These are phyloP conservation scores for Solanum clarkiae DNA, from an alignment of 257 asterid species.

Conservation along the genomic window DNA sequence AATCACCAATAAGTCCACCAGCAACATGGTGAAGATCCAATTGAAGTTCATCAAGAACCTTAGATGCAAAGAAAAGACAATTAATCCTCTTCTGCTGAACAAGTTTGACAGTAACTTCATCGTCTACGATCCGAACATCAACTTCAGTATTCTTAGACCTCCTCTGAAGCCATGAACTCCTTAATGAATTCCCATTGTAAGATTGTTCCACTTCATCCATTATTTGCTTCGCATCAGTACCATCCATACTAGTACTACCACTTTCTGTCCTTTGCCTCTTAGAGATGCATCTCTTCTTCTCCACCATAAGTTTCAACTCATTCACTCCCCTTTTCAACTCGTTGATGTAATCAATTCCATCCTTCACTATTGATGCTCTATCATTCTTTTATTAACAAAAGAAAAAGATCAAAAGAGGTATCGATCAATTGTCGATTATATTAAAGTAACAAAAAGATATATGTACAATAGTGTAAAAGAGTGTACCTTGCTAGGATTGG, in stretches of 20 bases:
- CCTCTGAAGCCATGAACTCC: constrained; percentile 91
- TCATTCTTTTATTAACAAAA: constrained; percentile 22
- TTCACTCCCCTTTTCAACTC: constrained; percentile 53
- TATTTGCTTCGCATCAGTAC: constrained; percentile 15
- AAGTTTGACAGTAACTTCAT: constrained; percentile 76
- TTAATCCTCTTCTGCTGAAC: constrained; percentile 86
- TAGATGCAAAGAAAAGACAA: constrained; percentile 59
- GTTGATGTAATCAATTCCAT: constrained; percentile 46
- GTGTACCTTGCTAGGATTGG: constrained; percentile 68
- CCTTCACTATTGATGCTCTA: constrained; percentile 50
- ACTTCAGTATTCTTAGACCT: constrained; percentile 73
- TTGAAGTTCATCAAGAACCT: constrained; percentile 73
- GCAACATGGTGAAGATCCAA: constrained; percentile 88
- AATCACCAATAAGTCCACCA: constrained; percentile 85
- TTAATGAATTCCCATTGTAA: constrained; percentile 28
- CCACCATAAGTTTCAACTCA: constrained; percentile 42
- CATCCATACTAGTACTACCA: constrained; percentile 1
- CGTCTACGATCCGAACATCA: constrained; percentile 68
- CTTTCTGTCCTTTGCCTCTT: constrained; percentile 47
- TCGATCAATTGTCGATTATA: neutral
- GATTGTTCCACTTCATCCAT: constrained; percentile 42
- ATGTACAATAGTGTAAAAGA: neutral
- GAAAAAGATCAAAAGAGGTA: neutral
- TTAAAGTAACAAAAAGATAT: neutral
- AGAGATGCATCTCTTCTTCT: constrained; percentile 47